Conservation (phyloP, 148 eudicot genomes). For the Rhododendron vialii region DNA sequence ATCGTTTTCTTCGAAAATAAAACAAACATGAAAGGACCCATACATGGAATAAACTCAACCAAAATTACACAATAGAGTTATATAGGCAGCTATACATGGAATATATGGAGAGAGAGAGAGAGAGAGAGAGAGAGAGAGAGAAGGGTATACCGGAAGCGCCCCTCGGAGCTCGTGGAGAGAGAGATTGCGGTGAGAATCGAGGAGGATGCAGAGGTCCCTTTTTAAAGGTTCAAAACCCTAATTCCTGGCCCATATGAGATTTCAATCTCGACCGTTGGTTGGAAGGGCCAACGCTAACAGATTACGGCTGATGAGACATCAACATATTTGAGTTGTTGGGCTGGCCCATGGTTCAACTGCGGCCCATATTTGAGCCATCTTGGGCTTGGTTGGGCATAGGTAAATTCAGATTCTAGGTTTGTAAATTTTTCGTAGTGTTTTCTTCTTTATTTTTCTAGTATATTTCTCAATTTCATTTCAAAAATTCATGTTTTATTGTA, state of each 20-base stretch:
- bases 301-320: neutral
- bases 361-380: neutral
- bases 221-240: slow-evolving; percentile 2
- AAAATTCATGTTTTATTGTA: too few species aligned
- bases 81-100: neutral
- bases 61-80: neutral
- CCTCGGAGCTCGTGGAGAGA: neutral
- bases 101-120: neutral
- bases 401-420: neutral
- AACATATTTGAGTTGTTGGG: neutral
- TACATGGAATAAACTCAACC: neutral
- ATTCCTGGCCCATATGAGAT: neutral
- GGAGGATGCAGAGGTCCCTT: neutral
- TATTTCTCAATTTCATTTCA: too few species aligned
- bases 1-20: neutral
- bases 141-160: neutral
- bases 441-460: neutral
- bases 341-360: neutral
- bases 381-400: neutral
- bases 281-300: neutral
- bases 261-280: neutral
- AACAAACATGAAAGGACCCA: neutral
- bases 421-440: neutral
- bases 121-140: neutral
- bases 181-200: neutral